These are phyloP conservation scores for Pseudogymnoascus sp. DNA, from an alignment of 2,329 filamentous ascomycete species.

Conservation along the genomic window DNA sequence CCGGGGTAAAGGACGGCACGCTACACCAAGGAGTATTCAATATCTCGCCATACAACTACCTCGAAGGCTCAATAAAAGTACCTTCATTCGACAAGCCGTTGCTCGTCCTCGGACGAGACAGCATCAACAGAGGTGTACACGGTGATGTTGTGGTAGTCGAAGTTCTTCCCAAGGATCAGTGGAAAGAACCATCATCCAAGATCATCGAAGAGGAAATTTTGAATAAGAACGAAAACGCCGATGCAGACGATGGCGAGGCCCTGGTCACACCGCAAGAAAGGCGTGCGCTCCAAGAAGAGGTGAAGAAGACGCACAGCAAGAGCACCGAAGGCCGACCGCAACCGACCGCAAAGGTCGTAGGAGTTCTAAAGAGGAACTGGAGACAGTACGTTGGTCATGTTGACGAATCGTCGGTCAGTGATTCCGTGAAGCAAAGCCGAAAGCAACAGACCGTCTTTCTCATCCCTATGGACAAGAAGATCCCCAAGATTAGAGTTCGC, in stretches of 20 bases:
- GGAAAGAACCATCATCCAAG: slow-evolving; percentile 92
- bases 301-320: slow-evolving; percentile 74
- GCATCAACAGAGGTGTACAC: slow-evolving; percentile 89
- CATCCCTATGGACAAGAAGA: slow-evolving; percentile 94
- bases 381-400: slow-evolving; percentile 95
- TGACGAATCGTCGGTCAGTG: slow-evolving; percentile 75
- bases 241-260: slow-evolving; percentile 66
- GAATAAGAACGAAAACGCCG: slow-evolving; percentile 89
- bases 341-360: slow-evolving; percentile 86
- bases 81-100: slow-evolving; percentile 84
- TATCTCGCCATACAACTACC: slow-evolving; percentile 94
- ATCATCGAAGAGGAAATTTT: slow-evolving; percentile 91
- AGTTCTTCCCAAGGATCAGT: slow-evolving; percentile 86
- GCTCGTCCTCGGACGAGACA: slow-evolving; percentile 83
- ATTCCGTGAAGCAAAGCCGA: slow-evolving; percentile 65
- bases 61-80: slow-evolving; percentile 87
- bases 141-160: slow-evolving; percentile 92
- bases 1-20: slow-evolving; percentile 78
- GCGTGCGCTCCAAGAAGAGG: slow-evolving; percentile 82
- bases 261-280: slow-evolving; percentile 86
- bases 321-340: slow-evolving; percentile 70
- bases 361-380: slow-evolving; percentile 93
- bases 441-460: slow-evolving; percentile 91
- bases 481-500: slow-evolving; percentile 89
- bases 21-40: slow-evolving; percentile 94